Percentiles rank a stretch among this genome's conserved stretches.
Conservation (phyloP, 169 alveolate genomes). For the Eimeria sp. region DNA sequence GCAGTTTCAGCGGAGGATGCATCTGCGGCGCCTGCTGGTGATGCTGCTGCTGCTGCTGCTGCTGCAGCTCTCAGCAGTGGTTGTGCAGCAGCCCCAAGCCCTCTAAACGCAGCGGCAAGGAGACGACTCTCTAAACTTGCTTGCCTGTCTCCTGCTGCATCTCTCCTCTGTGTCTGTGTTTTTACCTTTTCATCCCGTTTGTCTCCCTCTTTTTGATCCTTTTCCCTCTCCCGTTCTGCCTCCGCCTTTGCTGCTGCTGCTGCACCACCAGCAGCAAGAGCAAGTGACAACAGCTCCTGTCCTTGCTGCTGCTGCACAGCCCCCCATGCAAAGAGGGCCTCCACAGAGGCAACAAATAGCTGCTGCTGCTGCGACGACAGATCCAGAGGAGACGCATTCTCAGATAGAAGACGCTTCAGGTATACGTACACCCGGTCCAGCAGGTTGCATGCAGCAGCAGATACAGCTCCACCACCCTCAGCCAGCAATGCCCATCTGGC, state of each 20-base stretch:
- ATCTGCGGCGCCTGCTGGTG: neutral
- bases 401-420: neutral
- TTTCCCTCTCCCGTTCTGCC: neutral
- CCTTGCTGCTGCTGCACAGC: constrained; percentile 28
- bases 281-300: constrained; percentile 4
- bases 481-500: neutral
- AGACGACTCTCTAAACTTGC: no score
- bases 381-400: neutral
- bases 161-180: neutral
- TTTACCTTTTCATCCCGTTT: neutral
- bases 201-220: neutral
- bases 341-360: neutral
- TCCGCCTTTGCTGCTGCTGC: constrained; percentile 4
- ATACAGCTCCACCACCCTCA: neutral
- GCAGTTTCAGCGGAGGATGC: neutral
- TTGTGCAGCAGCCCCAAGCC: constrained; percentile 15
- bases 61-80: neutral
- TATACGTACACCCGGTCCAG: neutral
- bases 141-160: neutral
- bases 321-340: neutral
- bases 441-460: constrained; percentile 11
- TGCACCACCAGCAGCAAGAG: neutral
- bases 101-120: constrained; percentile 27
- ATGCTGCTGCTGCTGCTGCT: constrained; percentile 39
- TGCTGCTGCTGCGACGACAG: constrained; percentile 42